Evolutionary conservation across 2,329 filamentous ascomycete genomes (phyloP).

Genomic region (Metarhizium brunneum): DNA sequence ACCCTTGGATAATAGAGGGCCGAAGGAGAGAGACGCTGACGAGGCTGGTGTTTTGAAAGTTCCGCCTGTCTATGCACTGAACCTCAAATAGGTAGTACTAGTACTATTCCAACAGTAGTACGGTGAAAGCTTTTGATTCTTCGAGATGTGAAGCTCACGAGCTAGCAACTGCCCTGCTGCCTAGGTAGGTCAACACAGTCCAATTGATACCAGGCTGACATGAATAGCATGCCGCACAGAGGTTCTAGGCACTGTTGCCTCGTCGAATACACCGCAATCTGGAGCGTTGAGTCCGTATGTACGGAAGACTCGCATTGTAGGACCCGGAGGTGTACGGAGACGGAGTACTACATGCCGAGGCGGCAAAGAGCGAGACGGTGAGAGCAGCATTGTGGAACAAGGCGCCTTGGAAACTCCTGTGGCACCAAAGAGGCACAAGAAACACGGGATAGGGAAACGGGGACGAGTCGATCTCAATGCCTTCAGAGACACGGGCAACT

Average conservation of each 20-base stretch:
- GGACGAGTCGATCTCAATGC: not conserved
- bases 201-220: too few species aligned
- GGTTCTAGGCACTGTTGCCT: too few species aligned
- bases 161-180: not conserved
- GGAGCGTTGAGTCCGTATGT: too few species aligned
- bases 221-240: too few species aligned
- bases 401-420: not conserved
- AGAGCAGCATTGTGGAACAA: not conserved
- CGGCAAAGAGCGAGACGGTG: not conserved
- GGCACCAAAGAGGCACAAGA: not conserved
- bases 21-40: too few species aligned
- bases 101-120: not conserved
- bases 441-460: not conserved
- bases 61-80: too few species aligned
- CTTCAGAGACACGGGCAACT: not conserved
- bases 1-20: too few species aligned
- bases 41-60: too few species aligned
- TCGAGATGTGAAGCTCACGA: not conserved
- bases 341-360: not conserved
- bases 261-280: too few species aligned
- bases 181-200: too few species aligned
- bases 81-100: not conserved
- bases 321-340: not conserved
- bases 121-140: not conserved
- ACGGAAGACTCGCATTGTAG: not conserved